Percentiles rank a stretch among this genome's conserved stretches.
phyloP scores from a whole-genome alignment of 2,329 filamentous ascomycete species.

The Ophiostoma triangulosporum region DNA sequence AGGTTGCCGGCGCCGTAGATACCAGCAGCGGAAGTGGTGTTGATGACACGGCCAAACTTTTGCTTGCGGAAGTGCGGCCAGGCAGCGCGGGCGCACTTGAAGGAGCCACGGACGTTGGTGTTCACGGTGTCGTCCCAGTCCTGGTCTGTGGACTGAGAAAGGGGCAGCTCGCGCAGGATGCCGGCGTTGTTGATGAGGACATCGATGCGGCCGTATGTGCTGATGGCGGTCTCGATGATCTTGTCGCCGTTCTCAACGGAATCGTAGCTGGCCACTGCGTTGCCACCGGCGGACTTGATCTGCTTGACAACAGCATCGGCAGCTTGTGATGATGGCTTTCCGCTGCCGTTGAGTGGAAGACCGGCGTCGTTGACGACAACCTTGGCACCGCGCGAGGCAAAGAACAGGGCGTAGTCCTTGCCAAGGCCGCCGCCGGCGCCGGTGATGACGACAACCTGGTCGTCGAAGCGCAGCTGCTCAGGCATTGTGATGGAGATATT shows the following conservation, averaged over 20 bases:
- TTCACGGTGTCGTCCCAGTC: conserved; percentile 94
- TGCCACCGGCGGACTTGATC: conserved; percentile 78
- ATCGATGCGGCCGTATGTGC: conserved; percentile 75
- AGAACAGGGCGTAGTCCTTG: conserved; percentile 77
- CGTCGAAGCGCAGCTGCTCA: conserved; percentile 64
- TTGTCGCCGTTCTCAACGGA: conserved; percentile 82
- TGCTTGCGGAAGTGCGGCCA: conserved; percentile 98
- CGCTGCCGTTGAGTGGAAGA: neutral
- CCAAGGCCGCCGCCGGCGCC: conserved; percentile 74
- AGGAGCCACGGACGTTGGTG: conserved; percentile 85
- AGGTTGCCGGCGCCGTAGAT: conserved; percentile 94
- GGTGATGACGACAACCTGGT: conserved; percentile 79
- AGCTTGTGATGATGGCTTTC: conserved; percentile 34
- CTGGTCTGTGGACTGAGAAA: conserved; percentile 96
- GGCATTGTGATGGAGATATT: conserved; percentile 40
- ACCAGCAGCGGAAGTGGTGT: conserved; percentile 90
- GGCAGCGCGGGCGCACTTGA: conserved; percentile 87
- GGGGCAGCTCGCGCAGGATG: conserved; percentile 87
- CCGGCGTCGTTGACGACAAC: conserved; percentile 79
- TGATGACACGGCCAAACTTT: conserved; percentile 94
- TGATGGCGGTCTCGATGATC: conserved; percentile 82
- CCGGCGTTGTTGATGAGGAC: conserved; percentile 96
- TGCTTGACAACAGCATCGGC: conserved; percentile 73
- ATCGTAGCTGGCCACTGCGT: conserved; percentile 96
- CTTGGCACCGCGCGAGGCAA: conserved; percentile 66